Evolutionary conservation across 2,329 filamentous ascomycete species (phyloP), one percentile per base, ranked within the genome.

Genomic region (Thelonectria blattea): DNA sequence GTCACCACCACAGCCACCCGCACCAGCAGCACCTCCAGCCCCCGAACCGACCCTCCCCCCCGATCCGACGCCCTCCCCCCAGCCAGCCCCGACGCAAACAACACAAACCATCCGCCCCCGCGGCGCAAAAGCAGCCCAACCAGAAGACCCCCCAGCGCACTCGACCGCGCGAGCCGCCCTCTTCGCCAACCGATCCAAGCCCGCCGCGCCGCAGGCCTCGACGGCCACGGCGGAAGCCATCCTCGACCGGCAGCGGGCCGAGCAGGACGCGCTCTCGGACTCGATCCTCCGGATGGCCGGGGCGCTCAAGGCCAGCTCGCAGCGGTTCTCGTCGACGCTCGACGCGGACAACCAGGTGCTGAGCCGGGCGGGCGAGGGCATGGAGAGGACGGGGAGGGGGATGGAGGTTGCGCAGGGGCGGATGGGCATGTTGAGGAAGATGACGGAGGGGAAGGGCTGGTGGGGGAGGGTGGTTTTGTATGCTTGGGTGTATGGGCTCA

Each of bases 381-480:
- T 98, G 68, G 91, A 93, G 71, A 88, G 87, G 74, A 96, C 90
- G 68, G 88, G 90, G 60, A 78, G 83, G 47, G 88, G 88, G 17
- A 90, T 98, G 84, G 88, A 93, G 61, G 85, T 87, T 1, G 92
- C 93, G 3, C 87, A 87, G 54, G 85, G 86, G 64, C 81, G 87
- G 64, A 96, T 98, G 91, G 89, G 91, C 1, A 83, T 85, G 70
- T 75, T 98, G 72, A 82, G 86, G 67, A 84, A 84, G 53, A 92
- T 96, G 88, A 92, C 90, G 15, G 94, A 97, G 79, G 93, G 93
- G 3, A 89, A 90, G 73, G 93, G 93, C 0, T 96, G 91, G 90
- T 92, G 85, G 87, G 93, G 90, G 6, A 80, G 93, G 53, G 85
- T 96, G 80, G 82, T 94, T 77, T 81, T 97, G 62, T 97, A 95